Conservation (phyloP, 257 asterid species). For the Echites panduratus region DNA sequence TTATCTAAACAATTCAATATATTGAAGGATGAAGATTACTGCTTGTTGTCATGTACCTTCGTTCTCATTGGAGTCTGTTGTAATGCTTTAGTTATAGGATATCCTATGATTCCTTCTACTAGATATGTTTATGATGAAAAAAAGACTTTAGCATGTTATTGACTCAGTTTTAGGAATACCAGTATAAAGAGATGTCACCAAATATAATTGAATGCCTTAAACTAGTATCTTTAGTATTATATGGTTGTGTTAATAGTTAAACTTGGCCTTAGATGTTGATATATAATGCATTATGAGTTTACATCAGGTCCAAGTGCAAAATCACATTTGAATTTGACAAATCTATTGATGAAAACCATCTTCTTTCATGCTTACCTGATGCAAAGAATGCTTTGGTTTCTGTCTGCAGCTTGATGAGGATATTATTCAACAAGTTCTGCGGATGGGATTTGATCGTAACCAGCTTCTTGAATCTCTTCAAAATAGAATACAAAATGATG, state of each 20-base stretch:
- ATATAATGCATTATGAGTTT: neutral
- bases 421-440: slow-evolving; percentile 60
- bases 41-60: neutral
- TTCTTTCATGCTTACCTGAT: slow-evolving; percentile 6
- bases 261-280: neutral
- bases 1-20: neutral
- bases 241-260: neutral
- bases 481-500: slow-evolving; percentile 83
- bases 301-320: neutral
- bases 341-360: neutral
- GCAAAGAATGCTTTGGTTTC: slow-evolving; percentile 12
- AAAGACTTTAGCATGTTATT: slow-evolving; percentile 1
- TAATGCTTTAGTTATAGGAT: neutral
- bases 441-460: slow-evolving; percentile 69
- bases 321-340: neutral
- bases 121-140: neutral
- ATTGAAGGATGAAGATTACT: neutral
- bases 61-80: neutral
- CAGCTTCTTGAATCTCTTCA: slow-evolving; percentile 76
- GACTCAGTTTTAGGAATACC: neutral
- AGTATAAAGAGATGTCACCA: neutral
- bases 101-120: too few species aligned
- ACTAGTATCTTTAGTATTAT: neutral
- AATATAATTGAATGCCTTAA: neutral
- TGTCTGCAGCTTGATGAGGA: slow-evolving; percentile 84